A percentile compares a stretch with the other conserved stretches of the same genome.
Evolutionary conservation across 208 protist species (phyloP).

Genomic region (Leishmania aethiopica): DNA sequence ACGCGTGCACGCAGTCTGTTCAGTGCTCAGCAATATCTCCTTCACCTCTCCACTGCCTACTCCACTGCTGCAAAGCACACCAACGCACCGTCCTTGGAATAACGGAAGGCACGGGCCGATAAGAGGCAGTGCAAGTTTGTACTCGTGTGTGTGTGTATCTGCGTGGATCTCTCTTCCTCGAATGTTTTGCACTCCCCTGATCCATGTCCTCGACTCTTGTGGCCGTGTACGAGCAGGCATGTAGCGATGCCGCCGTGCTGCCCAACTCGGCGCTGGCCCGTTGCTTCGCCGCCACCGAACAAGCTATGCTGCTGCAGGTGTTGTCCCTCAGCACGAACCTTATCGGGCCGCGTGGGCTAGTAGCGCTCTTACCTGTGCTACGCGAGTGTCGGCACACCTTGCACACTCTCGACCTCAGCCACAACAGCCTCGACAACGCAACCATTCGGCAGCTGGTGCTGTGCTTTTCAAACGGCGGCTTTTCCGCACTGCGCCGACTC

Average conservation of each 20-base stretch:
- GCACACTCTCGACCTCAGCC: slow-evolving; percentile 50
- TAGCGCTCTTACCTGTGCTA: slow-evolving; percentile 39
- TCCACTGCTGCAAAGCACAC: not conserved
- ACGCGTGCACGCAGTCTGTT: not conserved
- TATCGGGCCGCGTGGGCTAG: slow-evolving; percentile 50
- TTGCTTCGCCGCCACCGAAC: slow-evolving; percentile 9
- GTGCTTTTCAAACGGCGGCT: slow-evolving; percentile 29
- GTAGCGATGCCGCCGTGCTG: slow-evolving; percentile 5
- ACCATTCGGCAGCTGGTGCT: slow-evolving; percentile 28
- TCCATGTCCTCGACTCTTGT: slow-evolving; percentile 8
- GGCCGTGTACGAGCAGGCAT: slow-evolving; percentile 32
- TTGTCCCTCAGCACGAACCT: slow-evolving; percentile 51
- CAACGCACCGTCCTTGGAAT: not conserved
- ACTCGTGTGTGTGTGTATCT: not conserved
- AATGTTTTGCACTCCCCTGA: not conserved
- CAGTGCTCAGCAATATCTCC: not conserved
- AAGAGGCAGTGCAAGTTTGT: not conserved
- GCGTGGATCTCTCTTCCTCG: not conserved
- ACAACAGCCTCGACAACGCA: slow-evolving; percentile 52
- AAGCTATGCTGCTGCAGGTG: slow-evolving; percentile 18
- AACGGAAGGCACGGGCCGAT: not conserved
- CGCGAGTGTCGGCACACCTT: slow-evolving; percentile 36
- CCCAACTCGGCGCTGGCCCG: slow-evolving; percentile 26
- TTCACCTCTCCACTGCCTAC: not conserved
- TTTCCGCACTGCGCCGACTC: slow-evolving; percentile 43